These are phyloP conservation scores for Tetragonia tetragonoides DNA, from an alignment of 148 eudicot species.

Conservation along the genomic window DNA sequence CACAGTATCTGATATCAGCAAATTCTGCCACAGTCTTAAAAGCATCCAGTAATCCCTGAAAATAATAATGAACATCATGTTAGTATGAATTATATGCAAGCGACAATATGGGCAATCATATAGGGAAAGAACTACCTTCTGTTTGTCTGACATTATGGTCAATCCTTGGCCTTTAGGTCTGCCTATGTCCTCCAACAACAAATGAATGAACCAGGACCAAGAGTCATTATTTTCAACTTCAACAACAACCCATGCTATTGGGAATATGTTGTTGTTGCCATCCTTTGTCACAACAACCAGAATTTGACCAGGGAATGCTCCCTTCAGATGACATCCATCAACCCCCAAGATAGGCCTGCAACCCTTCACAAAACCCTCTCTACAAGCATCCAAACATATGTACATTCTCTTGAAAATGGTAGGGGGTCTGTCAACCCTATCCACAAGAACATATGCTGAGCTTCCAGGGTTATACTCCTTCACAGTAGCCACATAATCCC, in stretches of 20 bases:
- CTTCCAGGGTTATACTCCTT: background rate
- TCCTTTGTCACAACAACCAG: background rate
- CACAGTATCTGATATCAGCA: background rate
- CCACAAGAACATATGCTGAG: background rate
- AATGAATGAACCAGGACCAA: background rate
- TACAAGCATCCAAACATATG: background rate
- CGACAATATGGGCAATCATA: no score
- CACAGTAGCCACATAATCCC: background rate
- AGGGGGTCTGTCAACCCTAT: background rate
- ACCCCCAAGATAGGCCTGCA: conserved; percentile 12
- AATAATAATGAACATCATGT: background rate
- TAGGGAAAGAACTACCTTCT: no score
- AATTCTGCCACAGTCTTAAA: background rate
- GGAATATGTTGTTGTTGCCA: conserved; percentile 13
- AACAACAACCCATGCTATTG: background rate
- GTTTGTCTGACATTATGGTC: background rate
- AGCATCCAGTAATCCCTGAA: background rate
- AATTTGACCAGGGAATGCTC: background rate
- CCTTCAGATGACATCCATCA: conserved; percentile 16
- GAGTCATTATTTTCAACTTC: background rate
- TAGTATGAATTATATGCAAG: background rate
- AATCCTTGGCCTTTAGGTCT: background rate
- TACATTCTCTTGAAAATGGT: background rate
- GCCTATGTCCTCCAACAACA: conserved; percentile 1
- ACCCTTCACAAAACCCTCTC: background rate